Percentiles rank a stretch among this genome's conserved stretches.
Conservation (phyloP, 1,139 yeast species). For the Diutina neorugosa region DNA sequence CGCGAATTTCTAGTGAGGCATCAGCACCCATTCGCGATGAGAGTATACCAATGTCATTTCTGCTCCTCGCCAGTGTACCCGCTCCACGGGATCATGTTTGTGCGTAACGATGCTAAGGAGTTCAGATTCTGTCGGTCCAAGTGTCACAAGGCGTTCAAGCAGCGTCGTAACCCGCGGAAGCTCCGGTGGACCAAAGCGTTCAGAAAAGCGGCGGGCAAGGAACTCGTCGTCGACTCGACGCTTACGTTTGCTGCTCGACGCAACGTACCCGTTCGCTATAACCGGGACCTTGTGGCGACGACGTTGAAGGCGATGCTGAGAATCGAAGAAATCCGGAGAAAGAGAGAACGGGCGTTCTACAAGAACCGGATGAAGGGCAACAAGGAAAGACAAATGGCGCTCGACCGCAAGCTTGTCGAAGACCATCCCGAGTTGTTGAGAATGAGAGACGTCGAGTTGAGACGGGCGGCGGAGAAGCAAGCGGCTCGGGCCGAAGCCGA, state of each 20-base stretch:
- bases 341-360: conserved; percentile 96
- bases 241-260: conserved; percentile 94
- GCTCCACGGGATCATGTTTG: conserved; percentile 96
- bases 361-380: conserved; percentile 99
- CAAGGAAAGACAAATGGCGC: conserved; percentile 71
- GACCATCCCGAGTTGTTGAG: conserved; percentile 78
- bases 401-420: conserved; percentile 83
- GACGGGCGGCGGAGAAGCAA: conserved; percentile 63
- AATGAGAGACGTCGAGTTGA: conserved; percentile 86
- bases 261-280: conserved; percentile 95
- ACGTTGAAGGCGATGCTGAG: conserved; percentile 93
- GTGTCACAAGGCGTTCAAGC: conserved; percentile 95
- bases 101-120: conserved; percentile 95
- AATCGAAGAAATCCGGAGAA: conserved; percentile 89
- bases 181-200: conserved; percentile 98
- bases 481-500: conserved; percentile 33
- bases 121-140: conserved; percentile 96
- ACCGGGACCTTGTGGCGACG: conserved; percentile 89
- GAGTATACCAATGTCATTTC: conserved; percentile 90
- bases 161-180: conserved; percentile 97
- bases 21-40: conserved; percentile 35
- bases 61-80: conserved; percentile 97
- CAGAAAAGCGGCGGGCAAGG: conserved; percentile 98
- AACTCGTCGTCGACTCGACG: conserved; percentile 93
- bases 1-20: conserved; percentile 7